phyloP scores from a whole-genome alignment of 352 stramenopile species.

The Phytopythium helicoides region DNA sequence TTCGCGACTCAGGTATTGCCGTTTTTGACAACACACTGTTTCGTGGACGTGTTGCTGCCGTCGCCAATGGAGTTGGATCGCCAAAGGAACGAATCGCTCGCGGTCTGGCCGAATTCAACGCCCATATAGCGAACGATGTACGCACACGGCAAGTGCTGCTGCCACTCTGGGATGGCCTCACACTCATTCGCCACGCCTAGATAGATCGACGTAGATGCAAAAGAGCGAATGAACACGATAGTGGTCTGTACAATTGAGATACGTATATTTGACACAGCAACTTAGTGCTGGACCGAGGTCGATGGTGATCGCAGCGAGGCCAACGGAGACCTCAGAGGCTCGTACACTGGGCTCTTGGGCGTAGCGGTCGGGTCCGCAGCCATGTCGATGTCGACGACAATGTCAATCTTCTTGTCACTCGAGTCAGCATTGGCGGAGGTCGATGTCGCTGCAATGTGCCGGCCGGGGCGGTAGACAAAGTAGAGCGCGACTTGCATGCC shows the following conservation, averaged over 20 bases:
- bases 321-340: too few species aligned
- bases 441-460: background rate
- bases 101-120: constrained; percentile 89
- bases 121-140: constrained; percentile 67
- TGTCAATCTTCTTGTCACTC: constrained; percentile 7
- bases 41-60: constrained; percentile 86
- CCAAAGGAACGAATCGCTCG: constrained; percentile 58
- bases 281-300: too few species aligned
- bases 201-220: background rate
- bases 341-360: too few species aligned
- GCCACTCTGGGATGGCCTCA: constrained; percentile 91
- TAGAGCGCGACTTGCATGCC: constrained; percentile 45
- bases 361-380: background rate
- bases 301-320: too few species aligned
- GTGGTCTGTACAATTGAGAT: too few species aligned
- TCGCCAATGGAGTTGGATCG: constrained; percentile 27
- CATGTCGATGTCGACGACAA: constrained; percentile 8
- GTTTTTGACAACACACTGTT: constrained; percentile 95
- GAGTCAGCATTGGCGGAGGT: constrained; percentile 3
- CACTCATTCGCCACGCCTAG: constrained; percentile 34
- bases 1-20: constrained; percentile 77
- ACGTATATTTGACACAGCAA: too few species aligned
- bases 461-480: constrained; percentile 29
- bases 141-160: constrained; percentile 84
- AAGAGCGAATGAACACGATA: too few species aligned